phyloP scores from a whole-genome alignment of 371 early-diverging fungal species.

The Mucor plumbeus region DNA sequence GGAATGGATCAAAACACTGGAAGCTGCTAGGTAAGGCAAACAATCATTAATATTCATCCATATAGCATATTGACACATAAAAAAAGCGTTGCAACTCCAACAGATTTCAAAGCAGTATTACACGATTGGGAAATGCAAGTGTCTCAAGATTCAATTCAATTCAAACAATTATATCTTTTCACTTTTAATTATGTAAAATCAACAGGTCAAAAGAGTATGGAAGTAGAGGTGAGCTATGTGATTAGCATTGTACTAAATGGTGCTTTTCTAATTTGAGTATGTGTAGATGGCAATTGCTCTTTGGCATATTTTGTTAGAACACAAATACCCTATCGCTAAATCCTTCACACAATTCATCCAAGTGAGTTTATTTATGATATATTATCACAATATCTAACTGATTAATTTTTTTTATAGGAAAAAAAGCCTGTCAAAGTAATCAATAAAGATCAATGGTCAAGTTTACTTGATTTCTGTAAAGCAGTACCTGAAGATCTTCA shows the following conservation, averaged over 20 bases:
- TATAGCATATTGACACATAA: neutral
- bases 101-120: constrained; percentile 6
- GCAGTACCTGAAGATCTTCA: constrained; percentile 37
- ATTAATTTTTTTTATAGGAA: constrained; percentile 19
- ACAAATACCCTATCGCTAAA: constrained; percentile 31
- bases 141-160: constrained; percentile 13
- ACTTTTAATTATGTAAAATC: constrained; percentile 44
- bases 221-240: constrained; percentile 33
- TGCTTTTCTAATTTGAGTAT: neutral
- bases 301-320: constrained; percentile 38
- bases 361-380: constrained; percentile 13
- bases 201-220: constrained; percentile 48
- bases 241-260: too few relatives aligned
- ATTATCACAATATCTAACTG: neutral
- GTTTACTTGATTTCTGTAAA: constrained; percentile 43
- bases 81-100: neutral
- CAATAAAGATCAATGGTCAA: constrained; percentile 56
- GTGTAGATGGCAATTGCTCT: constrained; percentile 43
- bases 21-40: neutral
- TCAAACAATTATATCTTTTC: constrained; percentile 40
- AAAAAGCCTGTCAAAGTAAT: constrained; percentile 48
- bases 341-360: constrained; percentile 41
- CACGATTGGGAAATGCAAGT: constrained; percentile 15
- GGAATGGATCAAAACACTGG: constrained; percentile 20
- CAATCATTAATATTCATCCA: neutral